These are phyloP conservation scores for Boletus sp. DNA, from an alignment of 768 basidiomycete genomes.

Conservation along the genomic window DNA sequence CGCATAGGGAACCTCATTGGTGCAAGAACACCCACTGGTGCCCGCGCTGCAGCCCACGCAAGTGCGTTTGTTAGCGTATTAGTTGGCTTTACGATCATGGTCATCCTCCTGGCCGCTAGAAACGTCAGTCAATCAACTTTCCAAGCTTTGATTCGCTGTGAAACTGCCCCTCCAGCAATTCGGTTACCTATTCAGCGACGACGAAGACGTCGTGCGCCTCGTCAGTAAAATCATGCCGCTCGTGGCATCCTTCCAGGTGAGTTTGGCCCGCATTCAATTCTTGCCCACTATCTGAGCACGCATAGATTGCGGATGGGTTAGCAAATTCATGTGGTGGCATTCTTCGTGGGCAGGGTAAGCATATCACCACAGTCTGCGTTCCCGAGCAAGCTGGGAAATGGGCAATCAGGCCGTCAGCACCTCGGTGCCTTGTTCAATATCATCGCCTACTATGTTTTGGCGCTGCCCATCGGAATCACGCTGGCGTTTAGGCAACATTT, in stretches of 20 bases:
- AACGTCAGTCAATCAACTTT: slow-evolving; percentile 41
- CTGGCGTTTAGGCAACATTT: slow-evolving; percentile 46
- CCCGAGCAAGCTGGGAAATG: slow-evolving; percentile 2
- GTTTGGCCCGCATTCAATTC: neutral
- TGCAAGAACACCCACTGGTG: slow-evolving; percentile 46
- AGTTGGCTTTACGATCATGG: slow-evolving; percentile 58
- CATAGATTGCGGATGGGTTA: slow-evolving; percentile 49
- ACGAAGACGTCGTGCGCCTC: slow-evolving; percentile 49
- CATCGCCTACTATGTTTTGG: slow-evolving; percentile 59
- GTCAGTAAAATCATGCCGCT: slow-evolving; percentile 52
- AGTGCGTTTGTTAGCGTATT: slow-evolving; percentile 63
- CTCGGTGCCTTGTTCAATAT: slow-evolving; percentile 74
- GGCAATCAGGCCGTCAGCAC: slow-evolving; percentile 50
- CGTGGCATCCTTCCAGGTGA: slow-evolving; percentile 54
- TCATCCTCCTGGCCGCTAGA: slow-evolving; percentile 52
- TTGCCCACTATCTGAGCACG: neutral
- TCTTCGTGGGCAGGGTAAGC: slow-evolving; percentile 46
- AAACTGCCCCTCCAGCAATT: slow-evolving; percentile 39
- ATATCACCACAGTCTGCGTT: neutral
- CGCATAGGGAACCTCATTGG: slow-evolving; percentile 76
- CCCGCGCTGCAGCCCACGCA: slow-evolving; percentile 59
- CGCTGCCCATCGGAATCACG: slow-evolving; percentile 50
- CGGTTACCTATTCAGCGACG: slow-evolving; percentile 70
- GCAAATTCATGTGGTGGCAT: slow-evolving; percentile 51
- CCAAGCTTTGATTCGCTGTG: neutral